Conservation (phyloP, 768 basidiomycete genomes). For the Terana coerulea region DNA sequence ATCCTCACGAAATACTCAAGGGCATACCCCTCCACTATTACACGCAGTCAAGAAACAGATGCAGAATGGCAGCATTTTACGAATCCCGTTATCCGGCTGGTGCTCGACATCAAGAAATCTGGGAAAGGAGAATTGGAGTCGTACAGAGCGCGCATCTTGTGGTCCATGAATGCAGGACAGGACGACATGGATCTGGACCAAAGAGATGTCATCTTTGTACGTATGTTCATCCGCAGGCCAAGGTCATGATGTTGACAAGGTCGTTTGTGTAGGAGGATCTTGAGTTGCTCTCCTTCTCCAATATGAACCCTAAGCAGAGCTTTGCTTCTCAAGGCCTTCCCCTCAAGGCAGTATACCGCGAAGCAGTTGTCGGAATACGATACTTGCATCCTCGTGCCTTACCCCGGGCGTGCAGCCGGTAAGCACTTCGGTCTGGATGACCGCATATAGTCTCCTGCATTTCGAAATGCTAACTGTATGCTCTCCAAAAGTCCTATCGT, state of each 20-base stretch:
- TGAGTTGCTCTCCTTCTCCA: constrained; percentile 67
- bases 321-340: constrained; percentile 54
- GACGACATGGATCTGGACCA: constrained; percentile 38
- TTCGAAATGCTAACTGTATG: constrained; percentile 3
- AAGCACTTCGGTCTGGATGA: constrained; percentile 13
- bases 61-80: constrained; percentile 77
- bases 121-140: constrained; percentile 50
- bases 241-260: neutral
- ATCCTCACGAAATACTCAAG: constrained; percentile 63
- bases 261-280: constrained; percentile 61
- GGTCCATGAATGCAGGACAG: constrained; percentile 44
- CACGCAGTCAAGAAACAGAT: constrained; percentile 18
- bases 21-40: constrained; percentile 43
- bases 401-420: constrained; percentile 29
- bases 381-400: constrained; percentile 52
- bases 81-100: constrained; percentile 61
- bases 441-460: constrained; percentile 1
- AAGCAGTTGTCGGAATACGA: constrained; percentile 68
- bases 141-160: constrained; percentile 60
- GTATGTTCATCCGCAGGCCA: neutral
- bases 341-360: constrained; percentile 79
- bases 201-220: constrained; percentile 65
- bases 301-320: constrained; percentile 12
- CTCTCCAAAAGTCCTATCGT: constrained; percentile 52
- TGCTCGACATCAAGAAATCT: constrained; percentile 55